Evolutionary conservation across 192 early-diverging fungal species (phyloP), one percentile per base, ranked within the genome.

Genomic region (Gamsiella multidivaricata): DNA sequence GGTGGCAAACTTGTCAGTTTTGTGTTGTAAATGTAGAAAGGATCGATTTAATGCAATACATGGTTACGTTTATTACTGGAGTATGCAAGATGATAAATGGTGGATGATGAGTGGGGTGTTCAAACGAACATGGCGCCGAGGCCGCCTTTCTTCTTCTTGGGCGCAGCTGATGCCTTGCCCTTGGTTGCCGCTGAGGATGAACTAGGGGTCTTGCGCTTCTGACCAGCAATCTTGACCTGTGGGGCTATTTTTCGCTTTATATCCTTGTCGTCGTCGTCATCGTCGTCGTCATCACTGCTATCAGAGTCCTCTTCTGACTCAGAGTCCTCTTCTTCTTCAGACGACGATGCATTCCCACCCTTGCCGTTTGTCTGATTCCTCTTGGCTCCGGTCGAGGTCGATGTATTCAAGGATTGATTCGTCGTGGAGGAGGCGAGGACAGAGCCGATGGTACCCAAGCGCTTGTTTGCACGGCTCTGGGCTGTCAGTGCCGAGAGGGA

Each of bases 1-100:
- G 84, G 83, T 28, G 91, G 92, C 41, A 90, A 89, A 59, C 71
- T 94, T 4, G 80, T 95, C 23, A 97, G 93, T 70, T 88, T 94
- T 80, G 88, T 97, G 12, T 60, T 85, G 18, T 76, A 83, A 39
- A 63, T 39, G 7, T 12, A 39, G 37, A 12, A 12, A 39, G 12
- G 12, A 39, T 39, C 12, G 37, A 39, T 9, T 9, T 39, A 39
- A 12, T 12, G 12, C 12, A 12, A 5, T 5, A 39, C 5, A 39
- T 39, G 37, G 37, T 39, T 9, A 39, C 12, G 37, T 39, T 39
- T 39, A 39, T 39, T 39, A 39, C n/a, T 39, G 37, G 12, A 5
- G 37, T 39, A 12, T 39, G 37, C n/a, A n/a, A n/a, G n/a, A n/a
- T n/a, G n/a, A n/a, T n/a, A n/a, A n/a, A n/a, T n/a, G n/a, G n/a